phyloP scores from a whole-genome alignment of 306 rosid genomes.

The Ochetophila trinervis region DNA sequence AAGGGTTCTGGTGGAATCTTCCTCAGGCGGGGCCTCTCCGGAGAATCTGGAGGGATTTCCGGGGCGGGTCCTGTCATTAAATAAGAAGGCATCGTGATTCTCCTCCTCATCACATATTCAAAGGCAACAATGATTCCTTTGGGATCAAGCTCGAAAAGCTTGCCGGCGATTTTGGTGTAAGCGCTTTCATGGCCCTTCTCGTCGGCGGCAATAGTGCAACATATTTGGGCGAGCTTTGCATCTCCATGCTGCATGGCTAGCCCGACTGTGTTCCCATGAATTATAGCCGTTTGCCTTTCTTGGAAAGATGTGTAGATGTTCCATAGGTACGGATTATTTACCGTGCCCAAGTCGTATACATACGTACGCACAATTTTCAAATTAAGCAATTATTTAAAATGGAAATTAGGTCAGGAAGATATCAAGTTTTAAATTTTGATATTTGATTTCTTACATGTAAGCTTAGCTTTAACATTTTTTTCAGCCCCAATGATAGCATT shows the following conservation, averaged over 20 bases:
- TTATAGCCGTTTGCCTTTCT: slow-evolving; percentile 68
- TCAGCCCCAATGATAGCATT: too few relatives aligned
- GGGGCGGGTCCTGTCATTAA: too few relatives aligned
- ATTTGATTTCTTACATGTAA: too few relatives aligned
- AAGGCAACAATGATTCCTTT: slow-evolving; percentile 12
- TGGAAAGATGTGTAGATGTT: slow-evolving; percentile 69
- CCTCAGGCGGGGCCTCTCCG: too few relatives aligned
- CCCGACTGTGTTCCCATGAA: slow-evolving; percentile 69
- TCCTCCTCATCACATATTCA: slow-evolving; percentile 18
- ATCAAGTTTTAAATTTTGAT: too few relatives aligned
- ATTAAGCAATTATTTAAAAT: too few relatives aligned
- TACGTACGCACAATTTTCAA: slow-evolving; percentile 12
- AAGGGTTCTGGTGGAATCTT: too few relatives aligned
- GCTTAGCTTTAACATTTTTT: too few relatives aligned
- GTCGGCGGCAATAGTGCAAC: slow-evolving; percentile 61
- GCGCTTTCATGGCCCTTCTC: slow-evolving; percentile 72
- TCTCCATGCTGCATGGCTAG: slow-evolving; percentile 63
- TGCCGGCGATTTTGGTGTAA: slow-evolving; percentile 40
- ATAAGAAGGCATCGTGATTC: slow-evolving; percentile 59
- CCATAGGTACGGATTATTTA: too few relatives aligned
- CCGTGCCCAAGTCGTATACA: too few relatives aligned
- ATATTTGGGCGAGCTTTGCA: slow-evolving; percentile 58
- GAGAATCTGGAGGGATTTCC: too few relatives aligned
- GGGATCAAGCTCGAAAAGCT: slow-evolving; percentile 22
- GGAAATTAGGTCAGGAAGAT: too few relatives aligned